phyloP scores from a whole-genome alignment of 1,284 basidiomycete genomes.

The Inonotus hispidus region DNA sequence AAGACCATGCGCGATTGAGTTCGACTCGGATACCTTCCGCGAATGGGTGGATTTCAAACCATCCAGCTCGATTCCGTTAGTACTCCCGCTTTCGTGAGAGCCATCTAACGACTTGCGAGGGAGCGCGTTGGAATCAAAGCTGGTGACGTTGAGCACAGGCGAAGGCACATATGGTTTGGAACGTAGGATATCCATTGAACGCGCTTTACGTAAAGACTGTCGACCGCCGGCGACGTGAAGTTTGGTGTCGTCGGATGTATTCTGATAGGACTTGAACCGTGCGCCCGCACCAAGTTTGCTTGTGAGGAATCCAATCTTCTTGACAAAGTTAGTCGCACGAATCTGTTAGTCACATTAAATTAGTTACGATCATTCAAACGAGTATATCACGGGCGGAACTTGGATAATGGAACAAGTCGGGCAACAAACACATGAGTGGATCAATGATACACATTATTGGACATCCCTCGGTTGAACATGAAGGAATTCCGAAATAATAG shows the following conservation, averaged over 20 bases:
- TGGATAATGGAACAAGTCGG: neutral
- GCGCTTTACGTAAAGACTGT: slow-evolving; percentile 36
- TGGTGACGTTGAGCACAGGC: slow-evolving; percentile 9
- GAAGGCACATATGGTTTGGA: slow-evolving; percentile 10
- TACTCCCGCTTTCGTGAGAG: slow-evolving; percentile 4
- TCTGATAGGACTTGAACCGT: slow-evolving; percentile 31
- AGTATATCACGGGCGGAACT: neutral
- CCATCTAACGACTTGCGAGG: slow-evolving; percentile 2
- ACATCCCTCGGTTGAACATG: neutral
- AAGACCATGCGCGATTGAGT: slow-evolving; percentile 7
- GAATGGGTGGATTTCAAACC: neutral
- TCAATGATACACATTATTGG: neutral
- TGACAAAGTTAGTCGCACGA: slow-evolving; percentile 9
- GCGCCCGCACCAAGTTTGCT: slow-evolving; percentile 2
- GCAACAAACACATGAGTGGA: neutral
- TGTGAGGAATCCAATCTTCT: slow-evolving; percentile 9
- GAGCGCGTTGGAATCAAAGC: slow-evolving; percentile 2
- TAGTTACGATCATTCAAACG: neutral
- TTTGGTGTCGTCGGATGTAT: slow-evolving; percentile 73
- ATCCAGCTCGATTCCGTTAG: neutral
- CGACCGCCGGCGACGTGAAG: slow-evolving; percentile 78
- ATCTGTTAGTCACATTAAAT: neutral
- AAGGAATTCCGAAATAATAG: neutral
- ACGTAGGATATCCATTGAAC: slow-evolving; percentile 13
- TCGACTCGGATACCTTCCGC: neutral